phyloP scores from a whole-genome alignment of 2,329 filamentous ascomycete genomes.

The Penicillium psychrosexuale region DNA sequence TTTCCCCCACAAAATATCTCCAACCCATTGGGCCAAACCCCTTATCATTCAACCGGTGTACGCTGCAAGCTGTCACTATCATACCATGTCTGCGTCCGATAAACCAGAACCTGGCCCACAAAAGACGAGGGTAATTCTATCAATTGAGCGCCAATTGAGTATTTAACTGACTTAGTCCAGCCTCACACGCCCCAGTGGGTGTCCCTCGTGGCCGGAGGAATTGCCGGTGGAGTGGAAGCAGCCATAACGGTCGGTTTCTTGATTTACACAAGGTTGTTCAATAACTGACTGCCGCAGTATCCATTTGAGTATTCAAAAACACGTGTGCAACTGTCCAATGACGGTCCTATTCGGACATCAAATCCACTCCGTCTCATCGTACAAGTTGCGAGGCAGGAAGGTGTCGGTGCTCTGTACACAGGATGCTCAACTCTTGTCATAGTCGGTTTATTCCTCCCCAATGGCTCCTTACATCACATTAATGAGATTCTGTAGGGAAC shows the following conservation, averaged over 20 bases:
- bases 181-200: slow-evolving; percentile 37
- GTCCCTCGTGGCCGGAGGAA: slow-evolving; percentile 51
- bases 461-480: neutral
- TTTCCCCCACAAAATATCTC: neutral
- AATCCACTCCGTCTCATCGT: slow-evolving; percentile 45
- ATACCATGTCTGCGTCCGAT: neutral
- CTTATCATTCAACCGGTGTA: neutral
- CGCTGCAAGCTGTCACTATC: neutral
- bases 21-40: neutral
- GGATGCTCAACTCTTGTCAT: slow-evolving; percentile 60
- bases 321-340: slow-evolving; percentile 16
- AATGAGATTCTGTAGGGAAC: slow-evolving; percentile 42
- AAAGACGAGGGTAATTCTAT: neutral
- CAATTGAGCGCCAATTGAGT: neutral
- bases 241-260: slow-evolving; percentile 43
- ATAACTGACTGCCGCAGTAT: slow-evolving; percentile 43
- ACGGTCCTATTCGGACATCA: slow-evolving; percentile 2
- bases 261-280: too few species aligned
- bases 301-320: slow-evolving; percentile 65
- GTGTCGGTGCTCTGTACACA: slow-evolving; percentile 59
- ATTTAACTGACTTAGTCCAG: neutral
- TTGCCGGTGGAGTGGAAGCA: slow-evolving; percentile 55
- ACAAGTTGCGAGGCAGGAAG: slow-evolving; percentile 56
- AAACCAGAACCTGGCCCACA: neutral
- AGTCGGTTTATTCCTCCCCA: slow-evolving; percentile 2